phyloP scores from a whole-genome alignment of 176 grass and related monocot species.

The Dactylis glomerata region DNA sequence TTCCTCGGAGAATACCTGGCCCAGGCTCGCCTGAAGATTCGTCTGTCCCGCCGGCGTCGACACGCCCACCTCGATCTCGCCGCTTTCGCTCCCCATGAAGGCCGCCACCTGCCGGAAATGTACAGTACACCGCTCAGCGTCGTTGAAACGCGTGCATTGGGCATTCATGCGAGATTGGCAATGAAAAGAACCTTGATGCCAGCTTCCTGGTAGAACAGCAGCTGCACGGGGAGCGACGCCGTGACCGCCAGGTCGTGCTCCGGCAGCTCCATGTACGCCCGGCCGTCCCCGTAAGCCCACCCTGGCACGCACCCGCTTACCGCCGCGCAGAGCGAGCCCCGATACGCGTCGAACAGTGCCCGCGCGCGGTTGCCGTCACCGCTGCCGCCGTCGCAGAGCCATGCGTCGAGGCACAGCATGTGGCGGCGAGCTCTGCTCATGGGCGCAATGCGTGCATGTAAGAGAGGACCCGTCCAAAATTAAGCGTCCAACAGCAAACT shows the following conservation, averaged over 20 bases:
- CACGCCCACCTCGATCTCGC: slow-evolving; percentile 87
- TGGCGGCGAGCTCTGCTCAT: slow-evolving; percentile 18
- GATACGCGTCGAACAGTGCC: slow-evolving; percentile 61
- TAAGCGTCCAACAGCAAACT: not conserved
- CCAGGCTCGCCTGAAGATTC: slow-evolving; percentile 38
- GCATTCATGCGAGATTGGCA: not conserved
- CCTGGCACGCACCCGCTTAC: slow-evolving; percentile 71
- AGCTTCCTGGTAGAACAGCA: slow-evolving; percentile 86
- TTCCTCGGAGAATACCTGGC: slow-evolving; percentile 75
- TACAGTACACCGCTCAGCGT: not conserved
- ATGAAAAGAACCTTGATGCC: slow-evolving; percentile 61
- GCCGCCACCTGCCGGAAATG: slow-evolving; percentile 46
- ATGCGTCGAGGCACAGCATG: slow-evolving; percentile 43
- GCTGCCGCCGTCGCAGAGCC: slow-evolving; percentile 33
- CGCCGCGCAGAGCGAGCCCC: slow-evolving; percentile 37
- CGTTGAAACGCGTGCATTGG: not conserved
- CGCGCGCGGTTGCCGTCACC: slow-evolving; percentile 1
- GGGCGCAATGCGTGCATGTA: not conserved
- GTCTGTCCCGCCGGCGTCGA: not conserved
- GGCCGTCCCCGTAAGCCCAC: slow-evolving; percentile 53
- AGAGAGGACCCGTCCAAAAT: not conserved
- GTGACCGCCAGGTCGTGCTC: slow-evolving; percentile 39
- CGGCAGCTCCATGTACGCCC: slow-evolving; percentile 57
- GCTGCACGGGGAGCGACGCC: slow-evolving; percentile 48
- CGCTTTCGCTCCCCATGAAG: slow-evolving; percentile 74